Conservation (phyloP, 1,284 basidiomycete species). For the Exobasidium rhododendri region DNA sequence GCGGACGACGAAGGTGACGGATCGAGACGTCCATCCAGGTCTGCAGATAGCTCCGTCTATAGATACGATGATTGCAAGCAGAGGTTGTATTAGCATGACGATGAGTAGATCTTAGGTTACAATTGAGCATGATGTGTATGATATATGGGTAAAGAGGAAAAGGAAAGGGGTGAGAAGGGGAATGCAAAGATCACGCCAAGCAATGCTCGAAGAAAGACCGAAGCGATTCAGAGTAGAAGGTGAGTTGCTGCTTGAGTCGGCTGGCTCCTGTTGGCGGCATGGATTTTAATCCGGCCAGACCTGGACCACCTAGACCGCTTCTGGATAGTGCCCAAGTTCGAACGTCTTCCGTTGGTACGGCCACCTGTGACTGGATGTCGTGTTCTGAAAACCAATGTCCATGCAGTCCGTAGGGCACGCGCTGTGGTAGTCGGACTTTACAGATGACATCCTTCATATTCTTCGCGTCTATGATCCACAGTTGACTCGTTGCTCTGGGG, state of each 20-base stretch:
- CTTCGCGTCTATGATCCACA: constrained; percentile 59
- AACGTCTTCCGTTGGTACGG: constrained; percentile 15
- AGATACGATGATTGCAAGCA: too few relatives aligned
- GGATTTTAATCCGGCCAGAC: constrained; percentile 1
- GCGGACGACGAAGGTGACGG: too few relatives aligned
- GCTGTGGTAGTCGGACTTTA: constrained; percentile 58
- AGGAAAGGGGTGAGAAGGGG: background rate
- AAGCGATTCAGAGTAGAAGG: background rate
- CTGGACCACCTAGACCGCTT: background rate
- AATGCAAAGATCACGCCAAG: background rate
- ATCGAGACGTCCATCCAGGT: too few relatives aligned
- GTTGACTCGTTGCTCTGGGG: constrained; percentile 53
- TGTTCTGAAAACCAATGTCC: constrained; percentile 51
- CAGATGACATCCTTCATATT: constrained; percentile 55
- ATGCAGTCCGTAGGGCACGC: constrained; percentile 56
- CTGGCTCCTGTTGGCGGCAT: background rate
- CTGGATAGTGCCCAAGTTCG: constrained; percentile 9
- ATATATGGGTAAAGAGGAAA: background rate
- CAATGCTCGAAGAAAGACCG: background rate
- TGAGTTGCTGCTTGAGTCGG: background rate
- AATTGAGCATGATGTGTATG: background rate
- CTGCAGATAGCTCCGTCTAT: too few relatives aligned
- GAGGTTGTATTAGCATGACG: too few relatives aligned
- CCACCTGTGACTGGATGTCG: constrained; percentile 43
- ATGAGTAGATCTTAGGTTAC: too few relatives aligned